Base-by-base conservation (phyloP, 345 rosid genomes). In the Reutealis trisperma region DNA sequence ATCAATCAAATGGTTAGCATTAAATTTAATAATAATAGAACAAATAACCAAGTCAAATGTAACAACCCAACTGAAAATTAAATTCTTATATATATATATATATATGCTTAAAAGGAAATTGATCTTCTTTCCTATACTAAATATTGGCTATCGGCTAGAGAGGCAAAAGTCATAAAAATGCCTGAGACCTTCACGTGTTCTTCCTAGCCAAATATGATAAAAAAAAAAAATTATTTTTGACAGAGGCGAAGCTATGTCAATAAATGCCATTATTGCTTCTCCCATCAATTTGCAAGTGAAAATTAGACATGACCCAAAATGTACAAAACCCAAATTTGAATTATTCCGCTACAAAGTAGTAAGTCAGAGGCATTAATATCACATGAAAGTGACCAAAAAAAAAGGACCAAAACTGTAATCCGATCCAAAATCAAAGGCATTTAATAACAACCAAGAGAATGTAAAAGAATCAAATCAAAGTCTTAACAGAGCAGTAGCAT, bases 241-340 rank as follows among this genome's bases (percentile, higher is more conserved):
- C 24, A 27, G 55, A 59, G 66, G n/a, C 21, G 8, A n/a, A 21
- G n/a, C 30, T 55, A 25, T 21, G n/a, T 30, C n/a, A 30, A 41
- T 34, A 42, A 55, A 18, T 55, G 71, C 27, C 65, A 41, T 75
- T 54, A 75, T 66, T 66, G 78, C 57, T 66, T 41, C 27, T 66
- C 65, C 63, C 37, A 34, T 6, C 34, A 0, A 59, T 58, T 11
- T 11, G 13, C 4, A 58, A 16, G 37, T 42, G 58, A 18, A 61
- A 47, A 27, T 22, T n/a, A 24, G 55, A 42, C 34, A 18, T 32
- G 61, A 52, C 49, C 25, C 10, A n/a, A 37, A 41, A 42, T 42
- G 27, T 51, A 21, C 19, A 21, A 1, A 66, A 19, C 14, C 51
- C 70, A 47, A 66, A 41, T 54, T 54, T 54, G 2, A 10, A 14